phyloP scores from a whole-genome alignment of 2,329 filamentous ascomycete genomes.

The Xylariales sp. region DNA sequence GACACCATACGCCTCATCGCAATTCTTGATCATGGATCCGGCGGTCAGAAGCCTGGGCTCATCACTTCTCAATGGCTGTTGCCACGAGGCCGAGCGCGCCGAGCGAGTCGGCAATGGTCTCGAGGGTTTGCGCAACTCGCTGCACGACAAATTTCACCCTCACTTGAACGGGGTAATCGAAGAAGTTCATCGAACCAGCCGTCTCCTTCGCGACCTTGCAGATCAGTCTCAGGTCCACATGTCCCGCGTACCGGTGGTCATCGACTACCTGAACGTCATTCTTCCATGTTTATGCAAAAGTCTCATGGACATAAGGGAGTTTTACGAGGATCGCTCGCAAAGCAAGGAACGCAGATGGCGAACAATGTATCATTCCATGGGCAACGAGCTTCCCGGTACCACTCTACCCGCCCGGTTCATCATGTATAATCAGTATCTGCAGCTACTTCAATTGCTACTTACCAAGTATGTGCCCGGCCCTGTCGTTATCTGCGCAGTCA shows the following conservation, averaged over 20 bases:
- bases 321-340: constrained; percentile 46
- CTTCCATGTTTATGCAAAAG: constrained; percentile 51
- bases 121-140: constrained; percentile 40
- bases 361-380: constrained; percentile 53
- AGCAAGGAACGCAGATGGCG: constrained; percentile 49
- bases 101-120: constrained; percentile 43
- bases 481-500: neutral
- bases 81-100: constrained; percentile 48
- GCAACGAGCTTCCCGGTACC: constrained; percentile 46
- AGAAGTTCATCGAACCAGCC: constrained; percentile 39
- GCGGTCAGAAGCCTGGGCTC: constrained; percentile 21
- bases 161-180: constrained; percentile 44
- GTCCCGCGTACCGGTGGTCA: constrained; percentile 43
- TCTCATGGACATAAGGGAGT: constrained; percentile 46
- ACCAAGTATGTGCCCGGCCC: constrained; percentile 36
- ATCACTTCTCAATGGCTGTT: constrained; percentile 48
- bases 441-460: constrained; percentile 41
- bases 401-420: constrained; percentile 48
- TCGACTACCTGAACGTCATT: constrained; percentile 52
- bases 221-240: constrained; percentile 50
- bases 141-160: constrained; percentile 40
- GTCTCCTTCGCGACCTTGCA: constrained; percentile 48
- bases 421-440: constrained; percentile 52
- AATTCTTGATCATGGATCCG: too few species aligned
- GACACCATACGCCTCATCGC: too few species aligned